Evolutionary conservation across 352 stramenopile genomes (phyloP).

Genomic region (Peronospora tabacina): DNA sequence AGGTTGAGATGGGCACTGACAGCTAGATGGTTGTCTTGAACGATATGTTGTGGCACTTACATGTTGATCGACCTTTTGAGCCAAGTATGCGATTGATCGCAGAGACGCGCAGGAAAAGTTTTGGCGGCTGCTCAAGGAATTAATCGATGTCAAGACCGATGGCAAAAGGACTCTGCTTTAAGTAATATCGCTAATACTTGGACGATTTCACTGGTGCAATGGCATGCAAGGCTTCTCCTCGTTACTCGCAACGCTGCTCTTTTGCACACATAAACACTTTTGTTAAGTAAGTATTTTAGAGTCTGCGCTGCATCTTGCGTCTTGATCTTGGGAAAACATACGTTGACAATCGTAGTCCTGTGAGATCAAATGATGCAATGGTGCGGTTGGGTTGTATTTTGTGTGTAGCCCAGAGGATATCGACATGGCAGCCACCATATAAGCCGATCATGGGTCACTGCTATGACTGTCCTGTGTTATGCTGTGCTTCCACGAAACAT

Average conservation of each 20-base stretch:
- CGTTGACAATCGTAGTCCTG: too few species aligned
- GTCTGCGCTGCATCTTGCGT: too few species aligned
- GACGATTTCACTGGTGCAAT: background rate
- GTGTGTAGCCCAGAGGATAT: too few species aligned
- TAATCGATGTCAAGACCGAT: slow-evolving; percentile 13
- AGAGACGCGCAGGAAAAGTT: slow-evolving; percentile 34
- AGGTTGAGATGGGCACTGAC: slow-evolving; percentile 6
- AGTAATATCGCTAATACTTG: slow-evolving; percentile 2
- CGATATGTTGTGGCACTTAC: background rate
- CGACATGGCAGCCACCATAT: too few species aligned
- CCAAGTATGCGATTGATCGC: slow-evolving; percentile 34
- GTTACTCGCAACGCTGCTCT: too few species aligned
- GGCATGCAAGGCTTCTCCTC: too few species aligned
- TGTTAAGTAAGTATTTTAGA: too few species aligned
- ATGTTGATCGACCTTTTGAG: slow-evolving; percentile 2
- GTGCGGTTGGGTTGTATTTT: too few species aligned
- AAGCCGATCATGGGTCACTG: background rate
- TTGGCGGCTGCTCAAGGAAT: slow-evolving; percentile 30
- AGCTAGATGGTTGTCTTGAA: background rate
- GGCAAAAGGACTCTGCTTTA: background rate
- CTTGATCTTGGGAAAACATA: too few species aligned
- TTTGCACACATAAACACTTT: too few species aligned
- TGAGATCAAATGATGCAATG: too few species aligned
- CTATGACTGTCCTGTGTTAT: slow-evolving; percentile 1
- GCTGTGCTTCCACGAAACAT: background rate